Conservation (phyloP, 2,329 filamentous ascomycete genomes). For the Endothia cerciana region DNA sequence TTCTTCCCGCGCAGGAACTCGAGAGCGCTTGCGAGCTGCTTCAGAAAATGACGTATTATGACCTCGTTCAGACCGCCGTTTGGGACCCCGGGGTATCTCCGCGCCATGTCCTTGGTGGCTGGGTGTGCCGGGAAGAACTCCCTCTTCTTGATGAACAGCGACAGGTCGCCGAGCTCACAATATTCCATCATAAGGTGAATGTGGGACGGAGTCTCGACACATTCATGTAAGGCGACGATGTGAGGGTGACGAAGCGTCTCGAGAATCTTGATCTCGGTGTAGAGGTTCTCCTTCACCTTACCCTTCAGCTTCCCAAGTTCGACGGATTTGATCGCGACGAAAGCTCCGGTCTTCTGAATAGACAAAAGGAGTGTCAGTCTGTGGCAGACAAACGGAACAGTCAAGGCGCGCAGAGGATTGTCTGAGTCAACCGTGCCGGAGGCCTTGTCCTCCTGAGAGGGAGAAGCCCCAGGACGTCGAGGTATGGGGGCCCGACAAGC, state of each 20-base stretch:
- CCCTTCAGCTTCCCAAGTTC: conserved; percentile 88
- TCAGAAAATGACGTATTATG: conserved; percentile 92
- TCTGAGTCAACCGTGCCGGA: not conserved
- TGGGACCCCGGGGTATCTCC: conserved; percentile 91
- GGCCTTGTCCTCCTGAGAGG: not conserved
- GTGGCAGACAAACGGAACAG: conserved; percentile 13
- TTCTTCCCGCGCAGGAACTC: conserved; percentile 84
- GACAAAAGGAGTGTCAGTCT: conserved; percentile 27
- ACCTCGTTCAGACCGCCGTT: conserved; percentile 93
- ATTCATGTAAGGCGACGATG: conserved; percentile 95
- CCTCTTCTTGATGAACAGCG: conserved; percentile 86
- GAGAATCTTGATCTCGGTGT: conserved; percentile 93
- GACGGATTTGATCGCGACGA: conserved; percentile 96
- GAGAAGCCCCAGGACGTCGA: not conserved
- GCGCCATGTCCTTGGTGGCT: conserved; percentile 53
- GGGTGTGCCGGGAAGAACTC: conserved; percentile 53
- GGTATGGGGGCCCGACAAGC: not conserved
- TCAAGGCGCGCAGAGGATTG: not conserved
- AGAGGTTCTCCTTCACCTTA: conserved; percentile 95
- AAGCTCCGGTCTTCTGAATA: conserved; percentile 71
- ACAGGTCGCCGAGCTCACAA: conserved; percentile 92
- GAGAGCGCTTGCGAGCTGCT: conserved; percentile 90
- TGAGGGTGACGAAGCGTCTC: conserved; percentile 93
- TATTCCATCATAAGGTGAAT: conserved; percentile 99
- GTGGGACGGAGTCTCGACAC: conserved; percentile 81